Evolutionary conservation across 805 yeast species (phyloP).

Genomic region (Nakazawaea wyomingensis): DNA sequence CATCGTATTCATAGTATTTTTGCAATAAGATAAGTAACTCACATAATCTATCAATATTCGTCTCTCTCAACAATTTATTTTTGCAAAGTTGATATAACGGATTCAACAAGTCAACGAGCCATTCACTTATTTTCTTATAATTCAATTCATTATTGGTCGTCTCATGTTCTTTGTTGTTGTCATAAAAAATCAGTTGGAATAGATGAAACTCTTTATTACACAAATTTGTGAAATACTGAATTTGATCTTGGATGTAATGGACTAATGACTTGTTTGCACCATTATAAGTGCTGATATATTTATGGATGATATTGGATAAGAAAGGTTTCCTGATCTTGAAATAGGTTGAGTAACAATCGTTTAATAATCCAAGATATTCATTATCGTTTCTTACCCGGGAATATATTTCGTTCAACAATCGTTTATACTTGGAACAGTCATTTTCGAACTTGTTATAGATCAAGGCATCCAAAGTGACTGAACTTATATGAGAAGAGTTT

Average conservation of each 20-base stretch:
- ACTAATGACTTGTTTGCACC: constrained; percentile 36
- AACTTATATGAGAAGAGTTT: constrained; percentile 17
- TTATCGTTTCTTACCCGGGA: constrained; percentile 19
- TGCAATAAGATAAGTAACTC: constrained; percentile 69
- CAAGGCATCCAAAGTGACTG: constrained; percentile 55
- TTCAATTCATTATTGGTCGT: constrained; percentile 19
- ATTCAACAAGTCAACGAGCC: constrained; percentile 64
- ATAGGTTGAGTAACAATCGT: constrained; percentile 62
- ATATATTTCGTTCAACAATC: constrained; percentile 24
- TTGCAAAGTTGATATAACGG: constrained; percentile 73
- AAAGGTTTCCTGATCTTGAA: constrained; percentile 51
- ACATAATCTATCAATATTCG: constrained; percentile 62
- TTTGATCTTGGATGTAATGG: constrained; percentile 55
- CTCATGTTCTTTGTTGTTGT: constrained; percentile 15
- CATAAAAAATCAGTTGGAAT: constrained; percentile 49
- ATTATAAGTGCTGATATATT: constrained; percentile 18
- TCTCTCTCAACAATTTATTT: constrained; percentile 63
- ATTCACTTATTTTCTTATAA: constrained; percentile 38
- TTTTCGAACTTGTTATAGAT: constrained; percentile 58
- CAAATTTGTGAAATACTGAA: constrained; percentile 55
- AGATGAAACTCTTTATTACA: constrained; percentile 57
- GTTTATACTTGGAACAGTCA: constrained; percentile 18
- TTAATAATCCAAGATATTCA: constrained; percentile 58
- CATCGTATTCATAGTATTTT: constrained; percentile 62
- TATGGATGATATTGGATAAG: constrained; percentile 32